Base-by-base conservation (phyloP, 2,329 filamentous ascomycete species). In the Talaromyces sp. region DNA sequence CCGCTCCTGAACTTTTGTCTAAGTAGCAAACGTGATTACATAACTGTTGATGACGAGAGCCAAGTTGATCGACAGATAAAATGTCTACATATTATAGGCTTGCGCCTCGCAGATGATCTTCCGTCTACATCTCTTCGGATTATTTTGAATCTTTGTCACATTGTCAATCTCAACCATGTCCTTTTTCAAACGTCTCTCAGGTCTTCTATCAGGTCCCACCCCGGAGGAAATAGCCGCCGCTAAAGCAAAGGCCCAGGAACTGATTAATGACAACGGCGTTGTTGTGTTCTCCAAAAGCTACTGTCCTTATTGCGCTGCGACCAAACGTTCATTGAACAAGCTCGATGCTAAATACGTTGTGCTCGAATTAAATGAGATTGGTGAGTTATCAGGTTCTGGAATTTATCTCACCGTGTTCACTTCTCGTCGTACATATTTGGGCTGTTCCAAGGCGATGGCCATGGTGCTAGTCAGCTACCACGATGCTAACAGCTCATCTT, bases 231-330 rank as follows among this genome's bases (percentile, higher is more conserved):
- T 27, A 27, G 24, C 24, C 24, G 24, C 24, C 9, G 24, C 24
- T 27, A 27, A 27, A 27, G 9, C 24, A 9, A 27, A 27, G 9
- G 24, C 9, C 24, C 24, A 27, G 9, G 4, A 4, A 9, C 24
- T 27, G 24, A 27, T 27, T 27, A 27, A 27, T 27, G 24, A 27
- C 5, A 27, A 27, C 24, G 24, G 24, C 24, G 24, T 27, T 9
- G 51, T 53, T 22, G 46, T 53, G 16, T 53, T 49, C 20, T 53
- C 51, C n/a, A 53, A 53, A 24, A 44, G 27, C 19, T 45, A 43
- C 13, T 53, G 51, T 16, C 51, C 51, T 2, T 49, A 53, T 35
- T 53, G 46, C 47, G 44, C 24, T 37, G 35, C 46, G 3, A 41
- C 51, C 2, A 53, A 53, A 20, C 30, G 41, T 16, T 41, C 40